Base-by-base conservation (phyloP, 1,284 basidiomycete species). In the Thelephora terrestris region DNA sequence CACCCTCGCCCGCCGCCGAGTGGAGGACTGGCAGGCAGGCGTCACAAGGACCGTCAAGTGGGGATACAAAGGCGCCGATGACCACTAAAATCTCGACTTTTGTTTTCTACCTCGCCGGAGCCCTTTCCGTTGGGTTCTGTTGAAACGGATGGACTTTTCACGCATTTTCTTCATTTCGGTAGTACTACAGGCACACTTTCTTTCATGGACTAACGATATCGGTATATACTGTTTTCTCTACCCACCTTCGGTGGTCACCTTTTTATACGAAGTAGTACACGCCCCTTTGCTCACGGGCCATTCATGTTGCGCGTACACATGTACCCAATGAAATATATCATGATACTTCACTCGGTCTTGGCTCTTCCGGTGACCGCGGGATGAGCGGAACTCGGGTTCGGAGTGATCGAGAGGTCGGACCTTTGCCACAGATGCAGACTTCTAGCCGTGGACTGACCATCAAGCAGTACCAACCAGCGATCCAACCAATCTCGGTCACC, bases 21-120 rank as follows among this genome's bases (percentile, higher is more conserved):
- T 83, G 27, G 67, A 77, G 53, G 73, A 78, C 18, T 87, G 84
- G 84, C 66, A 71, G 2, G 68, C 70, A 39, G 83, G 81, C 23
- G 65, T 66, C 5, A 67, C 67, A 20, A 66, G 73, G 48, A 70
- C 66, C 39, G 67, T 81, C 4, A 70, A 70, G 58, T 83, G 80
- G 75, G 79, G 79, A 4, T 63, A 57, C 47, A 66, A 68, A 42
- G 70, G 57, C 40, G 65, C 66, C 1, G 64, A 67, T 53, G 62
- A 62, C 43, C 65, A 68, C 44, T 63, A 29, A 52, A 16, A 5
- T 7, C 43, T 36, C 17, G 20, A 17, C n/a, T 5, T 14, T 18
- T 45, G 5, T 32, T 29, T 42, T 20, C 39, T 20, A 14, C 21
- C 25, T 42, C 9, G 7, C 7, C 4, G 37, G 25, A 18, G 20